Evolutionary conservation across 202 grass and related monocot species (phyloP), one percentile per base, ranked within the genome.

Genomic region (Schoenoplectus tabernaemontani): DNA sequence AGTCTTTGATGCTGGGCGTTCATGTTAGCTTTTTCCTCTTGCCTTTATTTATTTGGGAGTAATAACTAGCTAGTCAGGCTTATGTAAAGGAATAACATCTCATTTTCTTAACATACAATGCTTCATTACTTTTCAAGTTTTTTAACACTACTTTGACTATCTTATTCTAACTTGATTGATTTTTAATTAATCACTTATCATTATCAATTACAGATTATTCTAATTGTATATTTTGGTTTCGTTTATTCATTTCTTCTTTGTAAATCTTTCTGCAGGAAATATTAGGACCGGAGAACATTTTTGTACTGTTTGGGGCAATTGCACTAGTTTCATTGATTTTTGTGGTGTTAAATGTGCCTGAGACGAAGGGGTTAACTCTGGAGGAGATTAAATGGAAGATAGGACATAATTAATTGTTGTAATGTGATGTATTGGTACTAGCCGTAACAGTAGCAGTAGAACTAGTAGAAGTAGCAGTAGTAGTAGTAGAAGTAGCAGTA

Each of bases 351-450:
- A 87, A 83, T n/a, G 88, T 98, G 75, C 95, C 95, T 0, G 95
- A 98, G 78, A 98, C 95, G 48, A 98, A 98, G 86, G 95, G 95
- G 13, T 86, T 98, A 76, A 95, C 83, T 79, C 83, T 98, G 84
- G 95, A 98, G 89, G 95, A 98, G 69, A 98, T 98, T 9, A 91
- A 98, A 79, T 86, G 56, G 48, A 5, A 5, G 47, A 53, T n/a
- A 15, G 53, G 33, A 3, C 44, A 11, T 74, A 2, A 74, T 33
- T 16, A 51, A 33, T 53, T 17, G 22, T 53, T 74, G 44, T 73
- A 51, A 44, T 53, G 10, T 32, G 42, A 51, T 10, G 15, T 3
- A 22, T 71, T 16, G 23, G 41, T 71, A 17, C 0, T 64, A 4
- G n/a, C n/a, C n/a, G n/a, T 12, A 28, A 30, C 9, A 11, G 12